Base-by-base conservation (phyloP, 192 early-diverging fungal species). In the Tieghemiomyces parasiticus region DNA sequence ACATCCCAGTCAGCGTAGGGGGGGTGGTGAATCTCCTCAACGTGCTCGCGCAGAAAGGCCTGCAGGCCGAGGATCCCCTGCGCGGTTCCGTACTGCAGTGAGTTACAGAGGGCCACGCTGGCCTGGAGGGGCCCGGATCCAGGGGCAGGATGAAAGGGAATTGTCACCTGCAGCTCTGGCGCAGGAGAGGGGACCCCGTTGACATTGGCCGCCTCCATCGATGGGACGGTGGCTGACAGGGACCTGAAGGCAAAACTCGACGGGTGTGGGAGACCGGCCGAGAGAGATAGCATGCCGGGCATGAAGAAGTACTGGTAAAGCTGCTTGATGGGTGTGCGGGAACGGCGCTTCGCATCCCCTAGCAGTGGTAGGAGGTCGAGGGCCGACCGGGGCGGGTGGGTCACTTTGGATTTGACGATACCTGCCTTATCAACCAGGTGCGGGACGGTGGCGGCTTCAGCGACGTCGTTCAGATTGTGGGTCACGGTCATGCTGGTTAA, bases 221-320 rank as follows among this genome's bases (percentile, higher is more conserved):
- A 68, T 20, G 81, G 78, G 0, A 85, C 69, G 0, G 67, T 73
- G 29, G 81, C 65, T 26, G 59, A 67, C 31, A 88, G 67, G 16
- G 69, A 66, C 9, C 64, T 74, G 58, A 85, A 80, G 12, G 85
- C 85, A 52, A 86, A 87, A 6, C 83, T 80, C 26, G 59, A 62
- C 0, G 77, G 72, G 53, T 87, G 84, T 6, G 85, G 87, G 33
- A 81, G 70, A 0, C 87, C 87, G 1, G 82, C 85, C 10, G 84
- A 84, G 1, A 89, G 71, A 35, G 85, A 84, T 46, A 89, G 62
- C 38, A 81, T 75, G 33, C 66, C 72, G 12, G 77, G 69, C 48
- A 71, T 74, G 2, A 59, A 20, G 60, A 73, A 62, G 44, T 66
- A 67, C 3, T 48, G 61, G 55, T 71, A 46, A 1, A 74, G 63